Evolutionary conservation across 495 filamentous ascomycete genomes (phyloP).

Genomic region (Trichoderma gamsii): DNA sequence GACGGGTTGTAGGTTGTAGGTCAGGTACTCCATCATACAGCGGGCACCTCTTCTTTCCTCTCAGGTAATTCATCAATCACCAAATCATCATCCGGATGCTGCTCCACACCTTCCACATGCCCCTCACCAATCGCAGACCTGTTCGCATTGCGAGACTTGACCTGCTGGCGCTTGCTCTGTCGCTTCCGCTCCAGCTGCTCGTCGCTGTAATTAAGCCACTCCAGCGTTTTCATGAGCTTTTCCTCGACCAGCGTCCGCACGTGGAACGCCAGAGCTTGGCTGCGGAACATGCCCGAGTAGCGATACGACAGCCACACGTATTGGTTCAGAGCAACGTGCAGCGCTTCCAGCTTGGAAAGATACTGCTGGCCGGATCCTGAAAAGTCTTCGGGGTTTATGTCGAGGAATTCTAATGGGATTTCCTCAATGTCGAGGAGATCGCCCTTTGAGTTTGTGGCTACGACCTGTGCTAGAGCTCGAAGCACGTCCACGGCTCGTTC

Average conservation of each 20-base stretch:
- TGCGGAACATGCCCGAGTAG: conserved; percentile 71
- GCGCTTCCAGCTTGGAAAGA: conserved; percentile 57
- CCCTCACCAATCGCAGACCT: conserved; percentile 7
- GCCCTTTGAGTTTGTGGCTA: conserved; percentile 59
- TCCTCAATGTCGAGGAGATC: conserved; percentile 57
- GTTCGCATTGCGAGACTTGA: background rate
- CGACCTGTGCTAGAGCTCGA: conserved; percentile 55
- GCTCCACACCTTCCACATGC: conserved; percentile 4
- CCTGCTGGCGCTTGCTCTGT: conserved; percentile 19
- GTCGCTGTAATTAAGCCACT: conserved; percentile 25
- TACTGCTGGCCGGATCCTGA: conserved; percentile 43
- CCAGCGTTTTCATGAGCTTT: conserved; percentile 63
- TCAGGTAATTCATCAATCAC: background rate
- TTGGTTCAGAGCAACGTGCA: conserved; percentile 76
- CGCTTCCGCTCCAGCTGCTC: conserved; percentile 19
- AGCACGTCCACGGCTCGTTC: conserved; percentile 35
- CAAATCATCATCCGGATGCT: conserved; percentile 1
- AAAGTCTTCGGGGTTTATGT: conserved; percentile 32
- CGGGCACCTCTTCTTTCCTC: background rate
- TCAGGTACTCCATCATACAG: background rate
- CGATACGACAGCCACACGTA: conserved; percentile 82
- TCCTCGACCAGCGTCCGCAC: conserved; percentile 74
- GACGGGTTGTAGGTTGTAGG: background rate
- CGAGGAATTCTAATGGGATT: conserved; percentile 64
- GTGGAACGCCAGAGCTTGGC: conserved; percentile 69